Conservation (phyloP, 371 early-diverging fungal species). For the Entomophthora muscae region DNA sequence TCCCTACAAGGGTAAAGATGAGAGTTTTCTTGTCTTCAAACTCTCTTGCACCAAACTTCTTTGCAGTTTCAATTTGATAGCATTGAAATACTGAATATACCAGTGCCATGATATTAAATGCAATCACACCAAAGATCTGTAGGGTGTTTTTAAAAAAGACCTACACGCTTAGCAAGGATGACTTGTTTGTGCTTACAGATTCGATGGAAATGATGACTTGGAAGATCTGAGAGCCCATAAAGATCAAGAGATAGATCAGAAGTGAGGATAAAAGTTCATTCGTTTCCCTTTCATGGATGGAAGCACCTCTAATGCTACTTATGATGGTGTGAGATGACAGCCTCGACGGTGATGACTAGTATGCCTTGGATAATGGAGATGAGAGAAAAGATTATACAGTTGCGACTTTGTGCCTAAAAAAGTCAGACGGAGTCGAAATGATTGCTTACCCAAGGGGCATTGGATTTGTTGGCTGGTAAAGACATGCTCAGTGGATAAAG, state of each 20-base stretch:
- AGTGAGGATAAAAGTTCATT: neutral
- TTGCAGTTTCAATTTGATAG: constrained; percentile 8
- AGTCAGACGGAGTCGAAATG: neutral
- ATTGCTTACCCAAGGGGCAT: neutral
- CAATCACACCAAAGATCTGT: constrained; percentile 63
- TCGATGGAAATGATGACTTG: neutral
- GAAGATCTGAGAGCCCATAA: neutral
- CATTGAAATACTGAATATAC: constrained; percentile 54
- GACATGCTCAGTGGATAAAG: neutral
- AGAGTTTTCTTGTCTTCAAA: neutral
- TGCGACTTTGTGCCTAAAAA: neutral
- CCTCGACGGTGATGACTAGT: neutral
- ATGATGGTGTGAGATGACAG: neutral
- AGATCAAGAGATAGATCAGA: neutral
- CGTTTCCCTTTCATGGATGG: no score
- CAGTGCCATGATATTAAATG: constrained; percentile 60
- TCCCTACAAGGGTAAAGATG: constrained; percentile 10
- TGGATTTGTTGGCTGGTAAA: neutral
- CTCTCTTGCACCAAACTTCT: constrained; percentile 8
- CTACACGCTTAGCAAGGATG: neutral
- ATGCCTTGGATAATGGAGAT: neutral
- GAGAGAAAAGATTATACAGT: neutral
- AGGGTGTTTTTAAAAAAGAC: constrained; percentile 53
- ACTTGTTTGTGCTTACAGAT: neutral
- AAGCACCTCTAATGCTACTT: no score